Conservation (phyloP, 2,329 filamentous ascomycete genomes). For the Xylaria multiplex region DNA sequence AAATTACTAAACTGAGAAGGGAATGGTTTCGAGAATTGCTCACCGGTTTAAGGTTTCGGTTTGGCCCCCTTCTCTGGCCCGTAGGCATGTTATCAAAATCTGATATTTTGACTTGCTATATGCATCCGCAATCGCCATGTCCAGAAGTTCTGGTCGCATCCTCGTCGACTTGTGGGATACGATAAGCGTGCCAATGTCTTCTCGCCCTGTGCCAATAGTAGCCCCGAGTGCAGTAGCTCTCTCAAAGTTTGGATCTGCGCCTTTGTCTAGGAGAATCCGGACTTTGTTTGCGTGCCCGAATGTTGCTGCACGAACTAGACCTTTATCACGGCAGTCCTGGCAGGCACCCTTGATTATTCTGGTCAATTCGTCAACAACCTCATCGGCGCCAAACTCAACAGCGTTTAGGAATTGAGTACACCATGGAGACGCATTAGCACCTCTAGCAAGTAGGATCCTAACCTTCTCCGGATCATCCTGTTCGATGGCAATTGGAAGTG, state of each 20-base stretch:
- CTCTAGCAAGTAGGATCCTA: slow-evolving; percentile 8
- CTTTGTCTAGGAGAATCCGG: background rate
- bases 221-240: slow-evolving; percentile 1
- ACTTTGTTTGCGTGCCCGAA: background rate
- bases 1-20: no score
- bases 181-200: background rate
- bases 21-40: no score
- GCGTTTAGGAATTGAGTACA: slow-evolving; percentile 6
- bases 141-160: background rate
- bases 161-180: background rate
- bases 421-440: background rate
- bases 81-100: slow-evolving; percentile 3
- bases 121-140: slow-evolving; percentile 4
- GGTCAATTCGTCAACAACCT: slow-evolving; percentile 3
- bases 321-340: slow-evolving; percentile 1
- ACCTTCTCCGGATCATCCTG: background rate
- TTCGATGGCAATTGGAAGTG: slow-evolving; percentile 1
- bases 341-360: slow-evolving; percentile 1
- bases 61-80: background rate
- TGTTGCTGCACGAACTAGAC: background rate
- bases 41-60: background rate
- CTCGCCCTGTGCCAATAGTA: background rate
- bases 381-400: slow-evolving; percentile 3
- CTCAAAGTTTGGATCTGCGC: slow-evolving; percentile 7
- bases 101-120: background rate